Evolutionary conservation across 805 yeast species (phyloP).

Genomic region (Starmera amethionina): DNA sequence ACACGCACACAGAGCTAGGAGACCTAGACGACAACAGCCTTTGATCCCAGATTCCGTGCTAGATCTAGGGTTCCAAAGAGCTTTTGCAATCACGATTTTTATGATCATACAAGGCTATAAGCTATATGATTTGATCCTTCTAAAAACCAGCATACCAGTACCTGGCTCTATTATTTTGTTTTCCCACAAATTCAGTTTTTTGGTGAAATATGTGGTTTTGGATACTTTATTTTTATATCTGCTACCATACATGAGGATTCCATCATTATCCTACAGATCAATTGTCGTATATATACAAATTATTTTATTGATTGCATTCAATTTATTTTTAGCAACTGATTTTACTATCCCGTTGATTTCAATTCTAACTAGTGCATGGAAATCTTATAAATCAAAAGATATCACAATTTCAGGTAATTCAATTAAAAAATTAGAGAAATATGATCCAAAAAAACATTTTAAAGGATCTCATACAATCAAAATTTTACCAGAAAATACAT

Average conservation of each 20-base stretch:
- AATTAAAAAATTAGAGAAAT: slow-evolving; percentile 19
- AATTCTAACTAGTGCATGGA: slow-evolving; percentile 32
- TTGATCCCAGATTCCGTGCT: slow-evolving; percentile 57
- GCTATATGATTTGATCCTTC: slow-evolving; percentile 54
- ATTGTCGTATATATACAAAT: slow-evolving; percentile 42
- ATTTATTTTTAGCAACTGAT: slow-evolving; percentile 45
- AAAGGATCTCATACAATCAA: slow-evolving; percentile 82
- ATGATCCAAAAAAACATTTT: slow-evolving; percentile 39
- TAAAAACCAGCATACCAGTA: slow-evolving; percentile 35
- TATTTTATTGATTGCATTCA: slow-evolving; percentile 32
- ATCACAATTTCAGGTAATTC: slow-evolving; percentile 43
- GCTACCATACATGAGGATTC: slow-evolving; percentile 69
- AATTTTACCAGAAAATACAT: slow-evolving; percentile 86
- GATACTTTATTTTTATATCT: slow-evolving; percentile 65
- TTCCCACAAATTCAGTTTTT: slow-evolving; percentile 45
- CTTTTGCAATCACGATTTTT: slow-evolving; percentile 56
- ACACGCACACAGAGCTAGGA: too few relatives aligned
- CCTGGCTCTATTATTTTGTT: slow-evolving; percentile 26
- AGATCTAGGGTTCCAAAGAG: slow-evolving; percentile 71
- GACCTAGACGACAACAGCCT: slow-evolving; percentile 12
- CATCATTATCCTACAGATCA: slow-evolving; percentile 60
- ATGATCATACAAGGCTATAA: slow-evolving; percentile 80
- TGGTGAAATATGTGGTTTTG: slow-evolving; percentile 59
- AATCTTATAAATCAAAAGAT: slow-evolving; percentile 32
- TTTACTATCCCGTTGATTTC: slow-evolving; percentile 37